phyloP scores from a whole-genome alignment of 805 yeast genomes.

The Candida multigemmis region DNA sequence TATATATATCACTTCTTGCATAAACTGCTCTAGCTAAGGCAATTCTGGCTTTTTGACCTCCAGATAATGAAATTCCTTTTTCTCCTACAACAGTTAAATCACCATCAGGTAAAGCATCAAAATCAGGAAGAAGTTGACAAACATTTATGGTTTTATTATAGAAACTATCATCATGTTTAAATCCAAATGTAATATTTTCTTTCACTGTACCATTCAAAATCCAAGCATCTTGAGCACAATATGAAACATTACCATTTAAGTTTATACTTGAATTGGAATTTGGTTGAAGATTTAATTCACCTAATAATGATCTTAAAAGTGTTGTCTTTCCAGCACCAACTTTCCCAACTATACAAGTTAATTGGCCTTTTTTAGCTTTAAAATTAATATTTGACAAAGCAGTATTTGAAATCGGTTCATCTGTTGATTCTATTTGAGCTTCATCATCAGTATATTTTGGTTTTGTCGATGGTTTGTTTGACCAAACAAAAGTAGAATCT shows the following conservation, averaged over 20 bases:
- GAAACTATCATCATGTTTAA: conserved; percentile 18
- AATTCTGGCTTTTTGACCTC: conserved; percentile 35
- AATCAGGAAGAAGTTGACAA: conserved; percentile 27
- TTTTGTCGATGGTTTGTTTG: conserved; percentile 3
- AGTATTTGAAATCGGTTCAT: conserved; percentile 8
- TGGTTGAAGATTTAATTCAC: conserved; percentile 15
- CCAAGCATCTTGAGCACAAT: conserved; percentile 34
- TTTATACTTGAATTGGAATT: conserved; percentile 9
- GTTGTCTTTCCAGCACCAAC: conserved; percentile 35
- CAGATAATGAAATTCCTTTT: conserved; percentile 32
- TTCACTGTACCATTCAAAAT: conserved; percentile 29
- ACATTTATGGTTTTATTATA: conserved; percentile 25
- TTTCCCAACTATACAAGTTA: conserved; percentile 33
- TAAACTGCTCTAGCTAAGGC: conserved; percentile 35
- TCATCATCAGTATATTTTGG: conserved; percentile 8
- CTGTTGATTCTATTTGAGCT: conserved; percentile 5
- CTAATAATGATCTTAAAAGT: conserved; percentile 23
- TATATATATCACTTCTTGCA: conserved; percentile 27
- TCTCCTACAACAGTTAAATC: conserved; percentile 36
- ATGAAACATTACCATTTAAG: conserved; percentile 26
- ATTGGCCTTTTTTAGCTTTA: conserved; percentile 21
- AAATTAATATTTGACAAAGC: conserved; percentile 25
- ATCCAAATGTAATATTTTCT: conserved; percentile 31
- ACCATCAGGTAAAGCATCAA: conserved; percentile 27
- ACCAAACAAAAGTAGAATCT: conserved; percentile 25